phyloP scores from a whole-genome alignment of 306 rosid species.

The Glycine latifolia region DNA sequence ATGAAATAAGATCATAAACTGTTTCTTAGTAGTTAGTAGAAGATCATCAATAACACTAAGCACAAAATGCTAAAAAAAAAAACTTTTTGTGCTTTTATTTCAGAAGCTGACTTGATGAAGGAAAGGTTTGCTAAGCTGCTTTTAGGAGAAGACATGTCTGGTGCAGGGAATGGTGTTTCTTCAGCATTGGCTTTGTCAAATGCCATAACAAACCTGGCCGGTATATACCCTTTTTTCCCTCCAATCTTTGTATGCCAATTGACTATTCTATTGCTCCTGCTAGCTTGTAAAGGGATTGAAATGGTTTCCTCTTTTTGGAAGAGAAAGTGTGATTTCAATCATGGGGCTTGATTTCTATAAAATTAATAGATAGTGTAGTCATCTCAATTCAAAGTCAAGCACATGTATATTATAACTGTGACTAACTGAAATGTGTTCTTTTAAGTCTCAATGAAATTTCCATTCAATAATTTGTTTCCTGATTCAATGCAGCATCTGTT shows the following conservation, averaged over 20 bases:
- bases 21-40: neutral
- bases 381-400: slow-evolving; percentile 5
- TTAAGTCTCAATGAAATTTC: slow-evolving; percentile 19
- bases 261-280: neutral
- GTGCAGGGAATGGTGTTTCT: slow-evolving; percentile 97
- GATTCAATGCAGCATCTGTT: slow-evolving; percentile 72
- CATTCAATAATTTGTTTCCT: slow-evolving; percentile 29
- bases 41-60: neutral
- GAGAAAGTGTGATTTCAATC: neutral
- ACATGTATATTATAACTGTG: neutral
- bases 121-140: slow-evolving; percentile 90
- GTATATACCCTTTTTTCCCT: slow-evolving; percentile 42
- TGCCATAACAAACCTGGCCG: slow-evolving; percentile 90
- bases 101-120: slow-evolving; percentile 80
- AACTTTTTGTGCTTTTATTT: slow-evolving; percentile 32
- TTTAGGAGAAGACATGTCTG: slow-evolving; percentile 98
- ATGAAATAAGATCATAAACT: neutral
- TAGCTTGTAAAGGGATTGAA: neutral
- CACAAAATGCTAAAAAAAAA: neutral
- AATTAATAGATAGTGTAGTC: neutral
- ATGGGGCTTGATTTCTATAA: slow-evolving; percentile 11
- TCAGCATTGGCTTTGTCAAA: slow-evolving; percentile 96
- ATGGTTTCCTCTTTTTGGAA: slow-evolving; percentile 10
- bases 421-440: slow-evolving; percentile 9
- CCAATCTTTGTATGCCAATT: neutral